Base-by-base conservation (phyloP, 1,284 basidiomycete genomes). In the Ganoderma boninense region DNA sequence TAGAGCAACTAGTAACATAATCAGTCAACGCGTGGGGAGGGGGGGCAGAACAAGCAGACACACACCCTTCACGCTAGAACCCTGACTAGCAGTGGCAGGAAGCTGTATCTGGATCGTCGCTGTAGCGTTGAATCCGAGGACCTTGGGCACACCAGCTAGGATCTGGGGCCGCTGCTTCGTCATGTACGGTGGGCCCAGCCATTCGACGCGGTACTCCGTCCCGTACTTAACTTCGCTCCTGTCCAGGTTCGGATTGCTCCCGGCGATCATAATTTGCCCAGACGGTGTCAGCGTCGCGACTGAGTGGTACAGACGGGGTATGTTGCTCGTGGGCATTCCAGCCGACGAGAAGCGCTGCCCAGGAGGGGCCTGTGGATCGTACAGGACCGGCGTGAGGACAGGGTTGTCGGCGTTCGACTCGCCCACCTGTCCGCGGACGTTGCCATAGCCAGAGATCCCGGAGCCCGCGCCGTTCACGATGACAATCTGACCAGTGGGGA, bases 391-490 rank as follows among this genome's bases (percentile, higher is more conserved):
- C 0, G 86, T 87, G 69, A 92, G 84, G 57, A 89, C 90, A 0
- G 95, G 95, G 70, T 92, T 86, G 77, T 92, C 93, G 0, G 95
- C 92, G 77, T 97, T 95, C 8, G 92, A 95, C 32, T 83, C 79
- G 57, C 94, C 94, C 43, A 92, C 86, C 79, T 90, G 92, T 76
- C 86, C 80, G 67, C 83, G 79, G 69, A 94, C 92, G 77, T 97
- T 97, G 26, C 92, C 92, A 77, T 96, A 97, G 57, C 95, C 95
- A 54, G 94, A 92, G 67, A 95, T 92, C 1, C 95, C 95, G 18
- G 87, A 85, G 32, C 84, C 84, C 2, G 89, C 95, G 14, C 93
- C 94, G 77, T 96, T 96, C 71, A 95, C 86, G 78, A 96, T 88
- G 62, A 95, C 73, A 35, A 96, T 83, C 67, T 91, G 81, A 38